Base-by-base conservation (phyloP, 441 rosid genomes). In the Bruguiera hainesii region DNA sequence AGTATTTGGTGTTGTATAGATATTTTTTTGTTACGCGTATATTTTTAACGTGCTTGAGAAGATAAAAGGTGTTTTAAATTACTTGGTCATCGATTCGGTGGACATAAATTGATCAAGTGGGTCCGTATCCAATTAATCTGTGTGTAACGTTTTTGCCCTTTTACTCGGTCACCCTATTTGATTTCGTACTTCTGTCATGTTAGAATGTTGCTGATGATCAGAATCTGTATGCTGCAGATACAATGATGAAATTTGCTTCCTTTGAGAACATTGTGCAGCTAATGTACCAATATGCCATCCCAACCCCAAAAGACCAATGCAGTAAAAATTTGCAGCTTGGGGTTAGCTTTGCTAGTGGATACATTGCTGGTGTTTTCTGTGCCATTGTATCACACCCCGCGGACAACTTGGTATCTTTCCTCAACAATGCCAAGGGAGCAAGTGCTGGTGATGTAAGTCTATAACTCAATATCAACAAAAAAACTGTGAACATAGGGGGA, bases 221-320 rank as follows among this genome's bases (percentile, higher is more conserved):
- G 21, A 26, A 50, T 56, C 46, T 51, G n/a, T 69, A 13, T 64
- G 26, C 56, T 71, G 79, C 84, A 95, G 99, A 95, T 81, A 92
- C 99, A 2, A 92, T 95, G 99, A 87, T 92, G 99, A 95, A 90
- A 82, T 95, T 95, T 82, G 99, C 97, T 70, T 83, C 99, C 16
- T 95, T 89, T 66, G 99, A 92, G 86, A 84, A 79, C 57, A 90
- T 82, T 51, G 96, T 92, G 76, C 97, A 95, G 86, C 75, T 83
- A 83, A 68, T 90, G 52, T 95, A 95, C 93, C 89, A 92, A 86
- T 80, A 95, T 51, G 89, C 78, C 31, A 85, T 95, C 53, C 99
- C 98, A 57, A 75, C 64, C 37, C 99, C 99, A 10, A 95, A 92
- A 79, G 87, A 85, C 16, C 81, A 90, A 76, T 92, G 98, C 87